phyloP scores from a whole-genome alignment of 1,284 basidiomycete genomes.

The Heterobasidion occidentale region DNA sequence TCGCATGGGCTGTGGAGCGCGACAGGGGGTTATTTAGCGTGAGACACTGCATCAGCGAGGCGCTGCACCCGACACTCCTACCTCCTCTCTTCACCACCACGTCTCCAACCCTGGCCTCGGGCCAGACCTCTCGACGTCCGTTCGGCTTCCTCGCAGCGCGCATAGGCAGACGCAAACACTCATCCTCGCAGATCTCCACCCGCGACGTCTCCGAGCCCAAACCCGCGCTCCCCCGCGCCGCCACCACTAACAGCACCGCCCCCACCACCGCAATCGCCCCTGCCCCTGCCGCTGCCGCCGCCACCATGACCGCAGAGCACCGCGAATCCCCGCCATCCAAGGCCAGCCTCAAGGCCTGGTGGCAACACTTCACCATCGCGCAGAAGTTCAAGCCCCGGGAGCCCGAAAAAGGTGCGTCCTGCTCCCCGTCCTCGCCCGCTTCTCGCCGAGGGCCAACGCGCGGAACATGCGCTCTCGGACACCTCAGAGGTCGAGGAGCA shows the following conservation, averaged over 20 bases:
- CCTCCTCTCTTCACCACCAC: neutral
- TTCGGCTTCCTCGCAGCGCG: neutral
- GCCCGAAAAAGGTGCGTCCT: conserved; percentile 5
- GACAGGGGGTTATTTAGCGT: too few species aligned
- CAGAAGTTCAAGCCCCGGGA: conserved; percentile 7
- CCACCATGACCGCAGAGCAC: conserved; percentile 3
- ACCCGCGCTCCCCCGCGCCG: neutral
- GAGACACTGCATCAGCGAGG: too few species aligned
- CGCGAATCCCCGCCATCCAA: conserved; percentile 2
- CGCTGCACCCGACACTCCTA: neutral
- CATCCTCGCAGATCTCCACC: neutral
- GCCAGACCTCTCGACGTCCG: neutral
- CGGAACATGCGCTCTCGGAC: too few species aligned
- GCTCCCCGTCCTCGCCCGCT: neutral
- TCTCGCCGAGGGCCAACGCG: too few species aligned
- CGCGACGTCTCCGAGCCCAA: neutral
- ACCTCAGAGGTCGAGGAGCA: conserved; percentile 19
- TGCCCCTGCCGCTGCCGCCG: neutral
- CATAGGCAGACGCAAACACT: neutral
- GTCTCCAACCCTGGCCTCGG: neutral
- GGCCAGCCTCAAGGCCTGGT: conserved; percentile 9
- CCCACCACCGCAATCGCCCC: neutral
- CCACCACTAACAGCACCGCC: neutral
- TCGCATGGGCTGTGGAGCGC: too few species aligned
- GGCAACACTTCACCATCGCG: conserved; percentile 12